A percentile compares a stretch with the other conserved stretches of the same genome.
Evolutionary conservation across 345 rosid genomes (phyloP).

Genomic region (Salix exigua): DNA sequence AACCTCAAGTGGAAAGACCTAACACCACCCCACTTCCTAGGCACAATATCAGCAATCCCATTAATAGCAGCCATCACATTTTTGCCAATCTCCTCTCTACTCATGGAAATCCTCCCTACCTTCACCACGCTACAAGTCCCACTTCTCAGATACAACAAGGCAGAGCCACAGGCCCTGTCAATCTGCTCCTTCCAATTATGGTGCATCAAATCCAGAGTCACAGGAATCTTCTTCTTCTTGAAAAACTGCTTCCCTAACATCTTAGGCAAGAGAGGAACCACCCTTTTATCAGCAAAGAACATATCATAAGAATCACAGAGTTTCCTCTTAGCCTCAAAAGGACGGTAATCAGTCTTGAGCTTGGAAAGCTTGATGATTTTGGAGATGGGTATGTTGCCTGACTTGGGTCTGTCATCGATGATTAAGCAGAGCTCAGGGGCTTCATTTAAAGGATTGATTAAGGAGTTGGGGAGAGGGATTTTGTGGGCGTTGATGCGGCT

Average conservation of each 20-base stretch:
- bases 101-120: conserved; percentile 60
- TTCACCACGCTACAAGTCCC: conserved; percentile 74
- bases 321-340: conserved; percentile 52
- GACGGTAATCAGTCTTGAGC: conserved; percentile 43
- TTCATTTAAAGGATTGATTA: conserved; percentile 34
- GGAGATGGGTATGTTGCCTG: conserved; percentile 54
- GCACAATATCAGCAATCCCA: conserved; percentile 58
- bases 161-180: conserved; percentile 54
- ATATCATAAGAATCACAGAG: conserved; percentile 46
- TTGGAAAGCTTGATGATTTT: conserved; percentile 66
- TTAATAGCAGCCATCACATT: conserved; percentile 58
- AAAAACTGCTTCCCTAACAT: conserved; percentile 72
- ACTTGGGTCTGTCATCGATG: conserved; percentile 66
- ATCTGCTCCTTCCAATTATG: conserved; percentile 81
- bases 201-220: conserved; percentile 59
- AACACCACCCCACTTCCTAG: conserved; percentile 60
- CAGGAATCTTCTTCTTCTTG: conserved; percentile 60
- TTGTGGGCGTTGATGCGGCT: conserved; percentile 51
- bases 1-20: conserved; percentile 72
- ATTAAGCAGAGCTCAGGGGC: conserved; percentile 60
- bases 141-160: conserved; percentile 52
- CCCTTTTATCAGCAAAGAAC: conserved; percentile 48
- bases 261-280: conserved; percentile 63
- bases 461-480: conserved; percentile 48
- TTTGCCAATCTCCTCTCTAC: conserved; percentile 33